These are phyloP conservation scores for Picea mariana DNA, from an alignment of 83 land plant species.

Conservation along the genomic window DNA sequence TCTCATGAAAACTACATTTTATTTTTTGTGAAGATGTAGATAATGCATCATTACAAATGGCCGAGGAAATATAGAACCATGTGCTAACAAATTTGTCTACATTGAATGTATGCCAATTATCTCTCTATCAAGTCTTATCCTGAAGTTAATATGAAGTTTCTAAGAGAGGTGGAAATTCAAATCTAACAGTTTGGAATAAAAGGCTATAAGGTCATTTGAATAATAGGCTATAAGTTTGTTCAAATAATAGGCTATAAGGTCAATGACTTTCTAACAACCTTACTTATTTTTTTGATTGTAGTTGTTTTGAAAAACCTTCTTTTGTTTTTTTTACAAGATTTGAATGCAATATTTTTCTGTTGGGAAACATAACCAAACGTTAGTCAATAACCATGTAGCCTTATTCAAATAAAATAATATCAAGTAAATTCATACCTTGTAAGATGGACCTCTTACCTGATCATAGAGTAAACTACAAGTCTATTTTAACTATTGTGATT, in stretches of 20 bases:
- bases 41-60: background rate
- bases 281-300: too few relatives aligned
- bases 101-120: constrained; percentile 3
- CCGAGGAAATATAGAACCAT: background rate
- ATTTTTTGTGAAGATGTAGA: constrained; percentile 10
- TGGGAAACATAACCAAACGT: too few relatives aligned
- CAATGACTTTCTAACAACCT: too few relatives aligned
- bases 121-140: constrained; percentile 4
- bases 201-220: constrained; percentile 13
- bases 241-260: too few relatives aligned
- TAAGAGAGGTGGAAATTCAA: constrained; percentile 11
- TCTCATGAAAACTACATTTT: background rate
- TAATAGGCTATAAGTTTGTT: too few relatives aligned
- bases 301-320: background rate
- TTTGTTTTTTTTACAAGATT: background rate
- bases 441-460: too few relatives aligned
- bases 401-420: too few relatives aligned
- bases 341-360: too few relatives aligned
- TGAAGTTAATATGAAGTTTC: constrained; percentile 14
- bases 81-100: constrained; percentile 1
- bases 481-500: too few relatives aligned
- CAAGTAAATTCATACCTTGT: too few relatives aligned
- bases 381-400: too few relatives aligned
- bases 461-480: too few relatives aligned
- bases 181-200: constrained; percentile 13